Percentiles rank a stretch among this genome's conserved stretches.
Evolutionary conservation across 176 grass and related monocot genomes (phyloP).

Genomic region (Carex littledalei): DNA sequence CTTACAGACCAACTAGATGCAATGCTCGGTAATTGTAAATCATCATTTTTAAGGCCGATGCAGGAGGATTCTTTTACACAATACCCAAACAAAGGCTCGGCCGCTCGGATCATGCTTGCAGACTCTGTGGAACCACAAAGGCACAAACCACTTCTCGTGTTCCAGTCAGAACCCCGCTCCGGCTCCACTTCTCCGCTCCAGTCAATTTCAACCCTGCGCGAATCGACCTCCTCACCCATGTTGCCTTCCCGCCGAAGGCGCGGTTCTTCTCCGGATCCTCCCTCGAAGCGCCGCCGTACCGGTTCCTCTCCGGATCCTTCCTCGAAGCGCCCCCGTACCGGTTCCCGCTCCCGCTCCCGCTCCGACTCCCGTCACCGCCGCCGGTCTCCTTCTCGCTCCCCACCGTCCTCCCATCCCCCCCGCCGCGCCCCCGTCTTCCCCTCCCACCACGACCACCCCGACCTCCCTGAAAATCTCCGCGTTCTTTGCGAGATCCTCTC

Average conservation of each 20-base stretch:
- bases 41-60: too few relatives aligned
- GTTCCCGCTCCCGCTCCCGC: conserved; percentile 16
- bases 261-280: too few relatives aligned
- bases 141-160: too few relatives aligned
- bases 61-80: too few relatives aligned
- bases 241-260: too few relatives aligned
- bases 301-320: not conserved
- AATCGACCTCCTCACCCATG: too few relatives aligned
- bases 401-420: not conserved
- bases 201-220: not conserved
- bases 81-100: too few relatives aligned
- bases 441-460: conserved; percentile 34
- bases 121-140: too few relatives aligned
- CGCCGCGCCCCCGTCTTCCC: conserved; percentile 26
- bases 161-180: not conserved
- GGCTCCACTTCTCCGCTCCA: not conserved
- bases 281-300: too few relatives aligned
- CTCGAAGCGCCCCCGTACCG: not conserved
- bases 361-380: conserved; percentile 25
- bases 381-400: not conserved
- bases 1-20: too few relatives aligned
- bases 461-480: conserved; percentile 33
- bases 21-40: too few relatives aligned
- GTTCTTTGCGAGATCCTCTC: conserved; percentile 41
- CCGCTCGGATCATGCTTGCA: too few relatives aligned